Evolutionary conservation across 768 basidiomycete species (phyloP).

Genomic region (Boletus subcaerulescens): DNA sequence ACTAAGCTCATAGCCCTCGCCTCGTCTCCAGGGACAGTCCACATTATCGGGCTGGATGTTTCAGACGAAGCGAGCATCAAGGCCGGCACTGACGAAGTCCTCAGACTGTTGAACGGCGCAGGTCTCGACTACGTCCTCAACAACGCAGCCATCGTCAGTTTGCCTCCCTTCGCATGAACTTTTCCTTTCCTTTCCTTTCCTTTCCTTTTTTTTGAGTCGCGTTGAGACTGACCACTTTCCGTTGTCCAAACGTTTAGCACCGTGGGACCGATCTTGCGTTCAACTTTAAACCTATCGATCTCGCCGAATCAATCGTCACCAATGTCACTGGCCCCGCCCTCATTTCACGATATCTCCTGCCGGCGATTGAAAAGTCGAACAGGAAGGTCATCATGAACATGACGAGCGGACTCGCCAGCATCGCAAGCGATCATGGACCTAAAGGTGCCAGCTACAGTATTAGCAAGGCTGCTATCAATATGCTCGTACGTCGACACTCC

Average conservation of each 20-base stretch:
- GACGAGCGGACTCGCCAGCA: slow-evolving; percentile 33
- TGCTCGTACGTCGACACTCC: slow-evolving; percentile 6
- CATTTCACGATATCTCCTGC: slow-evolving; percentile 32
- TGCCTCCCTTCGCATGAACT: neutral
- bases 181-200: too few species aligned
- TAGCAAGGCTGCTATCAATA: slow-evolving; percentile 10
- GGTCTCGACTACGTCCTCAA: slow-evolving; percentile 15
- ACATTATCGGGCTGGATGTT: slow-evolving; percentile 35
- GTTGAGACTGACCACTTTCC: too few species aligned
- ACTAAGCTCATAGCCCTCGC: slow-evolving; percentile 8
- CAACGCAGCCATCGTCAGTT: slow-evolving; percentile 38
- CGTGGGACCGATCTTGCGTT: slow-evolving; percentile 24
- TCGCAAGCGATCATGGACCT: slow-evolving; percentile 9
- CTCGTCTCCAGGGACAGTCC: slow-evolving; percentile 22
- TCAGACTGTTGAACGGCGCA: too few species aligned
- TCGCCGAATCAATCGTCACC: slow-evolving; percentile 20
- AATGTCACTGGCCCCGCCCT: slow-evolving; percentile 35
- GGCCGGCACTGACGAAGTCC: slow-evolving; percentile 9
- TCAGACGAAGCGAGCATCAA: slow-evolving; percentile 26
- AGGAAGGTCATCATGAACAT: slow-evolving; percentile 37
- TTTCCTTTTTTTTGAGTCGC: neutral
- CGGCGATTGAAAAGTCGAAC: slow-evolving; percentile 32
- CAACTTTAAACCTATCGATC: slow-evolving; percentile 15
- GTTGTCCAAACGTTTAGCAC: slow-evolving; percentile 12
- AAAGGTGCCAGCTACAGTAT: slow-evolving; percentile 8